phyloP scores from a whole-genome alignment of 148 eudicot genomes.

The Rhododendron simsii region DNA sequence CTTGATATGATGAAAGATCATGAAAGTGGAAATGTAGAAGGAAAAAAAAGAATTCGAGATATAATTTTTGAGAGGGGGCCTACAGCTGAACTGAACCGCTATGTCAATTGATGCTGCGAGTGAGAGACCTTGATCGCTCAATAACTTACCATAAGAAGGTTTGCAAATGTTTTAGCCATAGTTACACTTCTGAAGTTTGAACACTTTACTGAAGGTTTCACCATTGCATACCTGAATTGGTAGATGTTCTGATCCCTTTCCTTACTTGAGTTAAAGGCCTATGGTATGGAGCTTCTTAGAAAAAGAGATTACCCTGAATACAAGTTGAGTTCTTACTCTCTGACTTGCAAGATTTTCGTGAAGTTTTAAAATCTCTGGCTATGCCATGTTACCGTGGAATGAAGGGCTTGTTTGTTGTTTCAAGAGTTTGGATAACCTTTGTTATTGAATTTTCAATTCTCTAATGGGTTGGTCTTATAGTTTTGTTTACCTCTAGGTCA shows the following conservation, averaged over 20 bases:
- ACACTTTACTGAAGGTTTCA: not conserved
- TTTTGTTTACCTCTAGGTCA: not conserved
- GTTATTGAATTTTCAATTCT: not conserved
- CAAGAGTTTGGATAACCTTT: not conserved
- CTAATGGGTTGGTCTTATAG: not conserved
- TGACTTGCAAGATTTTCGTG: not conserved
- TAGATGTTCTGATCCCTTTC: conserved; percentile 13
- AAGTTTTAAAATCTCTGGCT: not conserved
- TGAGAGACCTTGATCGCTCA: conserved; percentile 73
- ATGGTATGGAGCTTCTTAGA: conserved; percentile 75
- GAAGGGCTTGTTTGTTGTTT: not conserved
- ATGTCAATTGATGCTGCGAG: conserved; percentile 75
- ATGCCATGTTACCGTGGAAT: not conserved
- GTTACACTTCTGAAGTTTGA: not conserved
- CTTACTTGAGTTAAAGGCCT: conserved; percentile 44
- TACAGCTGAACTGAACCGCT: conserved; percentile 52
- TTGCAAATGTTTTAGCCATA: not conserved
- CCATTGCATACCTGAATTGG: not conserved
- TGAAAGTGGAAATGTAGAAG: not conserved
- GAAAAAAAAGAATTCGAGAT: too few relatives aligned
- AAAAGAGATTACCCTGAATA: conserved; percentile 60
- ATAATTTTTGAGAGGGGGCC: conserved; percentile 40
- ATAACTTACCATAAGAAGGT: conserved; percentile 63
- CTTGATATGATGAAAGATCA: not conserved
- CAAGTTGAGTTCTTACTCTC: conserved; percentile 37